phyloP scores from a whole-genome alignment of 2,329 filamentous ascomycete genomes.

The Aspergillus fumigatiaffinis region DNA sequence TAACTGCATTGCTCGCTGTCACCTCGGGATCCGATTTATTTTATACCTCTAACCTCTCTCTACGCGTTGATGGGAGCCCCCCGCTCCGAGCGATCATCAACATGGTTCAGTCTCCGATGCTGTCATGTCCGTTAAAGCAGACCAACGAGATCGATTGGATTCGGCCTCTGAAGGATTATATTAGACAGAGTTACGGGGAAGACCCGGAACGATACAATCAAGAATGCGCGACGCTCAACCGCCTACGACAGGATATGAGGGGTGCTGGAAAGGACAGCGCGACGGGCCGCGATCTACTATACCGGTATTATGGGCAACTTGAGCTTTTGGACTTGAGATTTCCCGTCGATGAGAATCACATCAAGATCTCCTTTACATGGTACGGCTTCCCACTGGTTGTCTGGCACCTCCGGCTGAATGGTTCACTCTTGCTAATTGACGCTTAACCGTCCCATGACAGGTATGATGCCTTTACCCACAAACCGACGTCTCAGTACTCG shows the following conservation, averaged over 20 bases:
- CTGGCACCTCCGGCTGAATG: not conserved
- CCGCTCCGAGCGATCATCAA: conserved; percentile 33
- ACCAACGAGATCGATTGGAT: conserved; percentile 99
- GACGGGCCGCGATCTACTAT: conserved; percentile 85
- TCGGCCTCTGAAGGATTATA: conserved; percentile 84
- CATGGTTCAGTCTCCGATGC: conserved; percentile 89
- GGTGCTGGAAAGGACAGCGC: conserved; percentile 96
- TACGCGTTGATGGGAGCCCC: conserved; percentile 31
- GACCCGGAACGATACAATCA: conserved; percentile 94
- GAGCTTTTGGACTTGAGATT: conserved; percentile 92
- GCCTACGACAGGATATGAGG: conserved; percentile 95
- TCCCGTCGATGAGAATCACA: conserved; percentile 96
- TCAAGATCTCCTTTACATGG: conserved; percentile 99
- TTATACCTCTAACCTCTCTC: conserved; percentile 2
- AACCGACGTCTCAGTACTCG: conserved; percentile 93
- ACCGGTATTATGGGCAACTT: conserved; percentile 95
- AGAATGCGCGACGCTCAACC: conserved; percentile 91
- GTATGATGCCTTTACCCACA: conserved; percentile 99
- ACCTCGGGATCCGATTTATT: not conserved
- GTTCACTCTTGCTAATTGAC: conserved; percentile 3
- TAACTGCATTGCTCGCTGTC: not conserved
- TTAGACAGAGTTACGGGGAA: conserved; percentile 89
- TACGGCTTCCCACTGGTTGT: conserved; percentile 40
- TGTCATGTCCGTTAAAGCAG: conserved; percentile 84
- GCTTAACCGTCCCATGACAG: conserved; percentile 43